A percentile compares a stretch with the other conserved stretches of the same genome.
phyloP scores from a whole-genome alignment of 768 basidiomycete genomes.

The Mycena crocata region DNA sequence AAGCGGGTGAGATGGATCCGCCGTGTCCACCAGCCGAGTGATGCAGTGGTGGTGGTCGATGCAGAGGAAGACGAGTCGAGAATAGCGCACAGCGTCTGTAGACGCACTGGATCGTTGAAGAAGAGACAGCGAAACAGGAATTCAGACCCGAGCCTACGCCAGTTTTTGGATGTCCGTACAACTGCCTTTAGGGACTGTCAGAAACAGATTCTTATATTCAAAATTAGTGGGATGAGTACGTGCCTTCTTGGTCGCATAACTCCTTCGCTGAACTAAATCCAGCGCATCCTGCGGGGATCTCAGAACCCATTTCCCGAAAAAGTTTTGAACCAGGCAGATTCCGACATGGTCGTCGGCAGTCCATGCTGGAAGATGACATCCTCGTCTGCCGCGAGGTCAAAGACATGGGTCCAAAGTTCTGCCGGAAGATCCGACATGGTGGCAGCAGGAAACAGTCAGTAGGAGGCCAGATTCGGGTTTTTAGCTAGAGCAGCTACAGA shows the following conservation, averaged over 20 bases:
- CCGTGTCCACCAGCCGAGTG: slow-evolving; percentile 77
- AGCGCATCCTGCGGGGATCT: slow-evolving; percentile 70
- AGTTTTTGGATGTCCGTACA: slow-evolving; percentile 72
- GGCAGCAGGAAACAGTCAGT: no score
- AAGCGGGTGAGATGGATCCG: slow-evolving; percentile 74
- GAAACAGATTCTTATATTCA: background rate
- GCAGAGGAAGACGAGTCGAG: slow-evolving; percentile 58
- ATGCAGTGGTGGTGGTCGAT: slow-evolving; percentile 51
- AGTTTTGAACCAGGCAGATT: slow-evolving; percentile 72
- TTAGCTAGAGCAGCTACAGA: no score
- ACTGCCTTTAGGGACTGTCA: slow-evolving; percentile 62
- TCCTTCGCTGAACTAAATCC: slow-evolving; percentile 66
- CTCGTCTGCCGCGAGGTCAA: slow-evolving; percentile 77
- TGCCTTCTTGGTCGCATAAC: slow-evolving; percentile 78
- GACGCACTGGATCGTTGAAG: slow-evolving; percentile 68
- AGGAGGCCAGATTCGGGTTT: no score
- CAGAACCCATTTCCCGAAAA: slow-evolving; percentile 64
- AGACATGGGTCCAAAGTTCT: slow-evolving; percentile 78
- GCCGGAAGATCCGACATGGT: slow-evolving; percentile 61
- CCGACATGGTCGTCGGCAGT: slow-evolving; percentile 71
- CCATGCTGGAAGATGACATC: slow-evolving; percentile 72
- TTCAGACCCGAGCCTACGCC: slow-evolving; percentile 72
- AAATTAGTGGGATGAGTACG: slow-evolving; percentile 21
- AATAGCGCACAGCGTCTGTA: slow-evolving; percentile 61
- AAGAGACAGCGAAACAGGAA: slow-evolving; percentile 77